These are phyloP conservation scores for Polyporus arcularius DNA, from an alignment of 768 basidiomycete genomes.

Conservation along the genomic window DNA sequence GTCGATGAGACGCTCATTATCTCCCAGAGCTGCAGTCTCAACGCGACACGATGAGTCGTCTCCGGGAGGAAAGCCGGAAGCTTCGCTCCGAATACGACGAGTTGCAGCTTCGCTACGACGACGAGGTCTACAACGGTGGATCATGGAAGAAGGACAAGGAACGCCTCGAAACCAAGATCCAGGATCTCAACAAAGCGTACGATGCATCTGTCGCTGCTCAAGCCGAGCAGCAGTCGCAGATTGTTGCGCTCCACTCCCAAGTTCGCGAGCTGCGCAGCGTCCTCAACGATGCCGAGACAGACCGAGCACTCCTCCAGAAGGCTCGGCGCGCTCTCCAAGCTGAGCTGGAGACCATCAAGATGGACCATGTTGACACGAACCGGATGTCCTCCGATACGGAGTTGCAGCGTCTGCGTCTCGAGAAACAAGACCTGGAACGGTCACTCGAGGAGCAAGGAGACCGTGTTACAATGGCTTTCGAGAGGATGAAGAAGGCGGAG, in stretches of 20 bases:
- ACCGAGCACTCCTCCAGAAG: constrained; percentile 76
- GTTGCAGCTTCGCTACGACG: constrained; percentile 72
- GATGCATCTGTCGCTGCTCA: constrained; percentile 72
- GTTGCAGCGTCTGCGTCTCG: constrained; percentile 71
- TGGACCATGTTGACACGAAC: constrained; percentile 69
- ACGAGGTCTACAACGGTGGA: constrained; percentile 74
- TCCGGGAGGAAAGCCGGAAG: constrained; percentile 81
- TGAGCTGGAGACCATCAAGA: constrained; percentile 78
- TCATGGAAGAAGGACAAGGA: constrained; percentile 91
- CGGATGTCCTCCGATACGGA: constrained; percentile 74
- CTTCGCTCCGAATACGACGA: constrained; percentile 76
- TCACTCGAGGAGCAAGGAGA: constrained; percentile 79
- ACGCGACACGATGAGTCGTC: constrained; percentile 70
- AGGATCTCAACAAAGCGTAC: constrained; percentile 72
- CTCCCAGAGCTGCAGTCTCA: constrained; percentile 72
- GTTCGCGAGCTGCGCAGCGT: constrained; percentile 80
- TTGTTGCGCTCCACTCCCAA: constrained; percentile 82
- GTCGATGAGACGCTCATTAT: not conserved
- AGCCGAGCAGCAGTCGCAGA: constrained; percentile 81
- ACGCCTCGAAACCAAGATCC: constrained; percentile 80
- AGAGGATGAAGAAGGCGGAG: constrained; percentile 83
- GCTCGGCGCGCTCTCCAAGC: constrained; percentile 79
- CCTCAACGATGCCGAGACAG: constrained; percentile 84
- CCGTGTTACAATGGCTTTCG: constrained; percentile 67
- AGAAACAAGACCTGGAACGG: constrained; percentile 81